phyloP scores from a whole-genome alignment of 2,329 filamentous ascomycete genomes.

The Ophiognomonia clavigignenti-juglandacearum region DNA sequence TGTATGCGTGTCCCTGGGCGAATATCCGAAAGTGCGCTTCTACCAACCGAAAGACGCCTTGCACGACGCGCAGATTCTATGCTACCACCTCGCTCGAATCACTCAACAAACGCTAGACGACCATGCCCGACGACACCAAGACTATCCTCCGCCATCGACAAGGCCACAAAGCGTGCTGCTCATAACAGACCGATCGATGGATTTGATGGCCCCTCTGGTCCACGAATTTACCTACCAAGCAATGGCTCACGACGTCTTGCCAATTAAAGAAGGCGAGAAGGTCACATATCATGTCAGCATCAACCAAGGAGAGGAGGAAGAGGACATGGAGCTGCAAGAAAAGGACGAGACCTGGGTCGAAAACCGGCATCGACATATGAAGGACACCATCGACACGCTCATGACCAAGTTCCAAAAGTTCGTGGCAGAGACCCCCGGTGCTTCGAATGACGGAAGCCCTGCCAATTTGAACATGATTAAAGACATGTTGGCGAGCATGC shows the following conservation, averaged over 20 bases:
- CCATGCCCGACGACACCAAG: slow-evolving; percentile 77
- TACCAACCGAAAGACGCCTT: slow-evolving; percentile 69
- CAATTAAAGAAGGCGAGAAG: slow-evolving; percentile 84
- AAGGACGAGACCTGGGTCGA: slow-evolving; percentile 94
- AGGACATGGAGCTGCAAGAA: slow-evolving; percentile 87
- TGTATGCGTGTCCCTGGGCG: slow-evolving; percentile 85
- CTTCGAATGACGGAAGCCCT: slow-evolving; percentile 50
- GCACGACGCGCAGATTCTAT: slow-evolving; percentile 86
- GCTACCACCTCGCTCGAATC: slow-evolving; percentile 82
- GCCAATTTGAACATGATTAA: slow-evolving; percentile 86
- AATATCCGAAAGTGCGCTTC: slow-evolving; percentile 90
- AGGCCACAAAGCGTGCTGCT: slow-evolving; percentile 78
- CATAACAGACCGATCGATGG: slow-evolving; percentile 90
- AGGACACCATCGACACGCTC: slow-evolving; percentile 90
- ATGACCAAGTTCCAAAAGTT: slow-evolving; percentile 92
- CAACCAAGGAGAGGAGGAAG: slow-evolving; percentile 74
- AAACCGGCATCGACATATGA: slow-evolving; percentile 94
- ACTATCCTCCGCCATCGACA: slow-evolving; percentile 75
- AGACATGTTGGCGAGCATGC: slow-evolving; percentile 92
- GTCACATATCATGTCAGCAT: slow-evolving; percentile 76
- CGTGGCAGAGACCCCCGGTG: slow-evolving; percentile 78
- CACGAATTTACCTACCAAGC: slow-evolving; percentile 99
- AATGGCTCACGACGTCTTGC: slow-evolving; percentile 91
- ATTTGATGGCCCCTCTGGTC: slow-evolving; percentile 77
- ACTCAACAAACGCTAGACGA: slow-evolving; percentile 87